phyloP scores from a whole-genome alignment of 768 basidiomycete genomes.

The Rubroboletus pulcherrimus region DNA sequence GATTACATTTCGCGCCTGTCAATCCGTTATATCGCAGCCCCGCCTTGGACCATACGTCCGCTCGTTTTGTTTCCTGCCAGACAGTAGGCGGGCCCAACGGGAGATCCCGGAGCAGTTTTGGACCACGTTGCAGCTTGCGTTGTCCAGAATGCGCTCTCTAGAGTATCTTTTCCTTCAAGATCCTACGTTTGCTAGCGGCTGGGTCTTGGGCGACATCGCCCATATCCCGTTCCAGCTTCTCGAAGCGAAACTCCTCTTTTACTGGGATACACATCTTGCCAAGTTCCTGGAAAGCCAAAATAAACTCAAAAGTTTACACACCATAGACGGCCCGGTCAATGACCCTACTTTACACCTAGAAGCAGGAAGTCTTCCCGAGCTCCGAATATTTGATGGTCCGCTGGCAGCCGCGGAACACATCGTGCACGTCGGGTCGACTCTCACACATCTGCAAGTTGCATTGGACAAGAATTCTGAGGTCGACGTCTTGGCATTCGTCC shows the following conservation, averaged over 20 bases:
- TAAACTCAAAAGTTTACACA: slow-evolving; percentile 39
- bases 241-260: slow-evolving; percentile 46
- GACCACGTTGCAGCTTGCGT: slow-evolving; percentile 38
- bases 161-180: slow-evolving; percentile 43
- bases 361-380: slow-evolving; percentile 36
- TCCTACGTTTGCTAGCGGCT: slow-evolving; percentile 35
- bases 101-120: slow-evolving; percentile 39
- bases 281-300: slow-evolving; percentile 48
- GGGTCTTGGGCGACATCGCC: slow-evolving; percentile 42
- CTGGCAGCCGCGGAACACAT: slow-evolving; percentile 41
- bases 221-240: slow-evolving; percentile 44
- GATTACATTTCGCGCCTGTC: slow-evolving; percentile 36
- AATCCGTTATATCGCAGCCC: slow-evolving; percentile 33
- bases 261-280: slow-evolving; percentile 46
- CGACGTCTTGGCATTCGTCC: slow-evolving; percentile 31
- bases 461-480: slow-evolving; percentile 37
- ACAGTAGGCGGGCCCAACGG: slow-evolving; percentile 24
- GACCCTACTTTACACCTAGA: slow-evolving; percentile 25
- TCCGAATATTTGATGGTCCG: slow-evolving; percentile 45
- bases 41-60: slow-evolving; percentile 42
- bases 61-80: slow-evolving; percentile 40
- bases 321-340: slow-evolving; percentile 22
- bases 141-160: slow-evolving; percentile 43
- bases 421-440: slow-evolving; percentile 29
- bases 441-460: slow-evolving; percentile 44